Evolutionary conservation across 176 grass and related monocot genomes (phyloP).

Genomic region (Oryza punctata): DNA sequence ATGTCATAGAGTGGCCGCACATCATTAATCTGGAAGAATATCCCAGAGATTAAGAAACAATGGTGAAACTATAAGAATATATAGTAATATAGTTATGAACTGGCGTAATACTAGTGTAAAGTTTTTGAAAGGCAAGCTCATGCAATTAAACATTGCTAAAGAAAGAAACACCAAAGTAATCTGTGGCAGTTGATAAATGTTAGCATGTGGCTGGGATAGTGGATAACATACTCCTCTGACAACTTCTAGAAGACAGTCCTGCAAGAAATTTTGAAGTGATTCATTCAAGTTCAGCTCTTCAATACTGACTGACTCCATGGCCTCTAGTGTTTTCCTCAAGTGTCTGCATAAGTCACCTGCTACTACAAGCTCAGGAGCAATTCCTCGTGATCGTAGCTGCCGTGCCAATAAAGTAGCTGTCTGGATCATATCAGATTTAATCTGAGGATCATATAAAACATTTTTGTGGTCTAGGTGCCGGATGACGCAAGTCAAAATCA

Average conservation of each 20-base stretch:
- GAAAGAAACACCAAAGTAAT: conserved; percentile 23
- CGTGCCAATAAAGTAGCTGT: conserved; percentile 68
- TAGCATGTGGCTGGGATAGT: conserved; percentile 28
- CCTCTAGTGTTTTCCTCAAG: conserved; percentile 92
- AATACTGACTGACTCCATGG: conserved; percentile 61
- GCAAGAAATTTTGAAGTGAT: conserved; percentile 83
- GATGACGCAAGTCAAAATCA: conserved; percentile 80
- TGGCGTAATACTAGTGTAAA: conserved; percentile 2
- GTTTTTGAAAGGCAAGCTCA: neutral
- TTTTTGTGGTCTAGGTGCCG: conserved; percentile 96
- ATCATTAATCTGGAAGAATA: conserved; percentile 74
- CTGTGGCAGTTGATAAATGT: conserved; percentile 7
- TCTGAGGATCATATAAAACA: conserved; percentile 56
- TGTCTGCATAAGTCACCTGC: conserved; percentile 89
- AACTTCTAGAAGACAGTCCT: conserved; percentile 94
- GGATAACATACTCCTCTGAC: conserved; percentile 78
- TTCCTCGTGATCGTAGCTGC: conserved; percentile 66
- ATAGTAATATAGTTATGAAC: neutral
- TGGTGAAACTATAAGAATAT: conserved; percentile 7
- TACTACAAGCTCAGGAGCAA: conserved; percentile 68
- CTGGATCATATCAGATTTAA: conserved; percentile 91
- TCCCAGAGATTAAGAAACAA: conserved; percentile 31
- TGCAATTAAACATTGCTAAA: conserved; percentile 1
- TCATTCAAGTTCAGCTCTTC: conserved; percentile 87
- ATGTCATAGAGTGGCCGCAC: conserved; percentile 77